Evolutionary conservation across 305 asterid genomes (phyloP).

Genomic region (Solanum hybrid): DNA sequence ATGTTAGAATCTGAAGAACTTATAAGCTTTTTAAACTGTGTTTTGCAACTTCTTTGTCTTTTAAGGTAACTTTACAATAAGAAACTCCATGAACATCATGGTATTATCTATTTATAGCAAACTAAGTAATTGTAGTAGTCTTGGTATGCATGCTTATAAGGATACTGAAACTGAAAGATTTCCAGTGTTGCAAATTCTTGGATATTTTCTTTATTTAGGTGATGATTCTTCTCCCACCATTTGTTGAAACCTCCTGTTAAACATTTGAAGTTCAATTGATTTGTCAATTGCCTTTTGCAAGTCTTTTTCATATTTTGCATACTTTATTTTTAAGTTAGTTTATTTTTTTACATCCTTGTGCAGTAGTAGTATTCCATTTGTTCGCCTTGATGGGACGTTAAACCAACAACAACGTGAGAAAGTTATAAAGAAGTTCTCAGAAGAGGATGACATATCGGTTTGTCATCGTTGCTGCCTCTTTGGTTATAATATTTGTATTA

Average conservation of each 20-base stretch:
- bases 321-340: neutral
- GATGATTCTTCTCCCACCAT: neutral
- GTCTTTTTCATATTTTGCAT: neutral
- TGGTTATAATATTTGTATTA: neutral
- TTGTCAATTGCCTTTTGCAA: neutral
- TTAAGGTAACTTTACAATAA: neutral
- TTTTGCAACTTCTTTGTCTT: neutral
- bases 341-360: slow-evolving; percentile 9
- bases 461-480: slow-evolving; percentile 7
- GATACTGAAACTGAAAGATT: neutral
- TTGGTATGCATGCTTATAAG: neutral
- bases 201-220: neutral
- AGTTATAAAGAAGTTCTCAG: slow-evolving; percentile 79
- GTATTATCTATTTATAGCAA: neutral
- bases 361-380: slow-evolving; percentile 63
- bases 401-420: slow-evolving; percentile 92
- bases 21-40: neutral
- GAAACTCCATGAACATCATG: neutral
- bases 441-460: slow-evolving; percentile 72
- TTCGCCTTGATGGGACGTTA: slow-evolving; percentile 93
- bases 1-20: slow-evolving; percentile 7
- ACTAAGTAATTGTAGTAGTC: neutral
- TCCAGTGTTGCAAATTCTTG: neutral
- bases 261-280: neutral
- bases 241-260: neutral